Evolutionary conservation across 257 asterid species (phyloP).

Genomic region (Vinca minor): DNA sequence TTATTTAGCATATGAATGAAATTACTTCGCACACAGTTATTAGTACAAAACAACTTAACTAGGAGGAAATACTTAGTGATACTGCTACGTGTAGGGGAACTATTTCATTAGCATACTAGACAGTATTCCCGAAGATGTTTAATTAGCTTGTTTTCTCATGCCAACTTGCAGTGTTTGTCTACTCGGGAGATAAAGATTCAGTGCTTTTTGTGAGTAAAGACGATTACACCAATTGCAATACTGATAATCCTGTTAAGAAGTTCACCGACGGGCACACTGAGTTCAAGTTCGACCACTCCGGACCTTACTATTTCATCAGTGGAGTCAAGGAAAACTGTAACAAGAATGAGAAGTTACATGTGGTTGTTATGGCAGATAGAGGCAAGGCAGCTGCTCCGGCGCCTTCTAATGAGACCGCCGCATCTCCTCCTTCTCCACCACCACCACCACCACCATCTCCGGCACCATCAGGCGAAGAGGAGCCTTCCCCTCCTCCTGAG

Average conservation of each 20-base stretch:
- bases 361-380: slow-evolving; percentile 70
- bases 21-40: no score
- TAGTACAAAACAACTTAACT: no score
- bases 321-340: slow-evolving; percentile 58
- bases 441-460: no score
- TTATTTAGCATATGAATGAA: no score
- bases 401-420: slow-evolving; percentile 10
- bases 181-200: slow-evolving; percentile 46
- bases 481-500: slow-evolving; percentile 39
- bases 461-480: slow-evolving; percentile 29
- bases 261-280: slow-evolving; percentile 47
- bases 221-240: slow-evolving; percentile 48
- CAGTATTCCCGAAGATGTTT: no score
- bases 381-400: slow-evolving; percentile 17
- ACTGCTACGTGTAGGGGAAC: no score
- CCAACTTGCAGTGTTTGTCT: slow-evolving; percentile 66
- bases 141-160: no score
- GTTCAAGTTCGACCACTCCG: slow-evolving; percentile 42
- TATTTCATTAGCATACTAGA: no score
- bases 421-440: slow-evolving; percentile 31
- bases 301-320: slow-evolving; percentile 68
- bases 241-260: slow-evolving; percentile 36
- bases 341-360: slow-evolving; percentile 52
- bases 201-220: slow-evolving; percentile 56
- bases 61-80: no score